phyloP scores from a whole-genome alignment of 1,284 basidiomycete species.

The Tausonia pullulans region DNA sequence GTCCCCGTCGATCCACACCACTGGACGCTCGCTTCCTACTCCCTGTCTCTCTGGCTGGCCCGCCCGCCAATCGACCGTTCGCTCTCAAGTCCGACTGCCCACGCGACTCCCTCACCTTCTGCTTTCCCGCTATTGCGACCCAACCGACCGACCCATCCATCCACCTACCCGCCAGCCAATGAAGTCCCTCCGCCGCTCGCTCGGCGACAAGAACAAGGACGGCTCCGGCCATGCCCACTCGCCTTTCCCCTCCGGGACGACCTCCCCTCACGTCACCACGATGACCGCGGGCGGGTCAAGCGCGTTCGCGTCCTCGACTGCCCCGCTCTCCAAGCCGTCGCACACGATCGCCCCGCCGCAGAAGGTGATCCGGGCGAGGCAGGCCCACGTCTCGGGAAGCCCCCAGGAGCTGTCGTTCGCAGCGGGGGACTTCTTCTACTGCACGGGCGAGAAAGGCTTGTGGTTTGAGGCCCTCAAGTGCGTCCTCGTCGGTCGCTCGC shows the following conservation, averaged over 20 bases:
- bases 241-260: conserved; percentile 5
- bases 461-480: conserved; percentile 74
- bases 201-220: conserved; percentile 49
- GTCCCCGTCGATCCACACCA: neutral
- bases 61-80: neutral
- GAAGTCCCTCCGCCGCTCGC: conserved; percentile 76
- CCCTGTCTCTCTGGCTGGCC: conserved; percentile 1
- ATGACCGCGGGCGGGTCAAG: conserved; percentile 11
- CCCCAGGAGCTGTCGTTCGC: conserved; percentile 83
- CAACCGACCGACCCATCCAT: neutral
- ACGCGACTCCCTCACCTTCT: neutral
- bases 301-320: conserved; percentile 36
- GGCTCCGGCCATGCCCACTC: too few relatives aligned
- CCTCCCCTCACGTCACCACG: neutral
- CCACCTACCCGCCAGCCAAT: conserved; percentile 35
- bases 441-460: conserved; percentile 54
- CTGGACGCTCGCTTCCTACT: neutral
- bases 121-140: neutral
- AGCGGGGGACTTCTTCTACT: conserved; percentile 97
- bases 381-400: conserved; percentile 54
- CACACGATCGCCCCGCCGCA: conserved; percentile 71
- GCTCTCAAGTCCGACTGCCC: neutral
- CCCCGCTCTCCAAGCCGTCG: conserved; percentile 49
- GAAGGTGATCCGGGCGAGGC: conserved; percentile 84
- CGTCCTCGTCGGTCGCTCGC: conserved; percentile 20